Base-by-base conservation (phyloP, 139 green algal species). In the Picochlorum sp. region DNA sequence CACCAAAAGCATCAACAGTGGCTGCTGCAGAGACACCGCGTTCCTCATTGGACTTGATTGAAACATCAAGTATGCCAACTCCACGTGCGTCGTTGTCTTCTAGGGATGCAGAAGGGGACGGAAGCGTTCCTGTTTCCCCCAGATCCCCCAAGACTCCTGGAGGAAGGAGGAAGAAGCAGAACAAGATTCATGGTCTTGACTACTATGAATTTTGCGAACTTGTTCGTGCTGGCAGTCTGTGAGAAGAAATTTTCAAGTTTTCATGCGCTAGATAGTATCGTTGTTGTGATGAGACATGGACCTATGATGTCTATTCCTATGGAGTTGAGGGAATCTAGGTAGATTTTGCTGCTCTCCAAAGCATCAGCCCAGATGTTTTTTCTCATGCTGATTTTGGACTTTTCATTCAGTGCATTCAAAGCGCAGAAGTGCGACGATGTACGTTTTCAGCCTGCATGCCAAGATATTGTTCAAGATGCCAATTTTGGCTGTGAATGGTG, bases 191-290 rank as follows among this genome's bases (percentile, higher is more conserved):
- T 57, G 76, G 76, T 49, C 63, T 82, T 67, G 72, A 80, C 59
- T 82, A 80, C 20, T 80, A 82, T 30, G 71, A 76, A 34, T 82
- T 70, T 15, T 76, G 68, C 50, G 76, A 82, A 67, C 68, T 82
- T 21, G 68, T 82, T 56, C 63, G 76, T 50, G 67, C 72, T 64
- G 66, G 51, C 45, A 75, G 62, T 30, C 59, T 82, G 49, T 82
- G 68, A 80, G 30, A 23, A 44, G 15, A 49, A 47, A 30, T 15
- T 15, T 34, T 60, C 18, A 56, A n/a, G 24, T 67, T 45, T 37
- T 50, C 28, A 11, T 45, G 9, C 10, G 10, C 62, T 57, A 62
- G 24, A 63, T 13, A 45, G 56, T 13, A 20, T 21, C 7, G 18
- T 20, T 20, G 31, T 45, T 21, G 9, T 21, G 20, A 62, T 45